Evolutionary conservation across 148 eudicot species (phyloP).

Genomic region (Talinum fruticosum): DNA sequence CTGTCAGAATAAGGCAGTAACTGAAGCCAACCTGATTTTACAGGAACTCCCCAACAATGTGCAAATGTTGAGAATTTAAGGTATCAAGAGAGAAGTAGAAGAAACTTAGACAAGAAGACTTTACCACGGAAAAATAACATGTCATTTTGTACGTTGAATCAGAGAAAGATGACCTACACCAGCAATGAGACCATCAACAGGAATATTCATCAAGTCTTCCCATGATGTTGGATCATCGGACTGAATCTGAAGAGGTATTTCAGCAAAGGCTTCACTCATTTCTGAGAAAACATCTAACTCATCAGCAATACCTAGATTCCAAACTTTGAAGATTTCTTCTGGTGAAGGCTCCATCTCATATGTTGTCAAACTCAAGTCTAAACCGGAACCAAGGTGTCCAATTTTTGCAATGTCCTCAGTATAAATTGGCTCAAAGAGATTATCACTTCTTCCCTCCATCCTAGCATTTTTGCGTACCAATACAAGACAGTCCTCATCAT

Average conservation of each 20-base stretch:
- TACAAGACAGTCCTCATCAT: constrained; percentile 16
- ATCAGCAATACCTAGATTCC: constrained; percentile 56
- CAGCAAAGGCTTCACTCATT: constrained; percentile 41
- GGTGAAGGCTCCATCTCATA: constrained; percentile 27
- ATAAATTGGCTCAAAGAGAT: constrained; percentile 41
- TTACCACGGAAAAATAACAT: constrained; percentile 2
- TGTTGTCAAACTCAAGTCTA: constrained; percentile 29
- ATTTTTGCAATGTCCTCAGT: constrained; percentile 25
- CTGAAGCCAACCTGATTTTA: constrained; percentile 7
- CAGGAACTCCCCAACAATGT: constrained; percentile 16
- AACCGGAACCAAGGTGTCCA: constrained; percentile 24
- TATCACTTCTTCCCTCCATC: constrained; percentile 8
- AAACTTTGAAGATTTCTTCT: constrained; percentile 60
- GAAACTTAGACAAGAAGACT: not conserved
- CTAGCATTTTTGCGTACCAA: constrained; percentile 8
- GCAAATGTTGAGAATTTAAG: not conserved
- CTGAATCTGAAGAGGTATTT: constrained; percentile 21
- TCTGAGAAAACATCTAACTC: constrained; percentile 59
- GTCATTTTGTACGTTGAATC: constrained; percentile 22
- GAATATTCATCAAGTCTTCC: constrained; percentile 29
- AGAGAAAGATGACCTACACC: constrained; percentile 65
- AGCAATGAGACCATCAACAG: constrained; percentile 56
- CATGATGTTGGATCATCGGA: constrained; percentile 27
- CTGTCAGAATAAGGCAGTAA: not conserved
- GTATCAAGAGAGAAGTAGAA: not conserved